Conservation (phyloP, 1,284 basidiomycete species). For the Ustanciosporium gigantosporum region DNA sequence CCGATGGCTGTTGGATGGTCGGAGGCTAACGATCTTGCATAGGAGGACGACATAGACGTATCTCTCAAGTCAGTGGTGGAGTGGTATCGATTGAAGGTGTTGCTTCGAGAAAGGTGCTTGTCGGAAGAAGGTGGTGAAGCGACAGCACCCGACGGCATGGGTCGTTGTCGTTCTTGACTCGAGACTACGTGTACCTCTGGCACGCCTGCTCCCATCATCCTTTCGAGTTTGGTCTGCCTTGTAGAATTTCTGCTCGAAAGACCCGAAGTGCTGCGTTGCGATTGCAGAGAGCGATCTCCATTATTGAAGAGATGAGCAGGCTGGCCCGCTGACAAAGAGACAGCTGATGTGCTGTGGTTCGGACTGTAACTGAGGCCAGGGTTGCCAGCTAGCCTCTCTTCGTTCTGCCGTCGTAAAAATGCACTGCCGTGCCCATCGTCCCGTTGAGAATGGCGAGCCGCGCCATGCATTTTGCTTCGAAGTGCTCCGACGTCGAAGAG, state of each 20-base stretch:
- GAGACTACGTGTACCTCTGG: conserved; percentile 30
- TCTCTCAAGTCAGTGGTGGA: background rate
- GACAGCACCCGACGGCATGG: conserved; percentile 6
- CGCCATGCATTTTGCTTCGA: conserved; percentile 14
- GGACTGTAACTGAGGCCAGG: conserved; percentile 14
- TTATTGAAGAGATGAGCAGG: background rate
- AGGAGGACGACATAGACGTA: background rate
- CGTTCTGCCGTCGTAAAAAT: conserved; percentile 9
- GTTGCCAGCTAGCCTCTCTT: conserved; percentile 5
- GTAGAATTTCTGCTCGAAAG: conserved; percentile 7
- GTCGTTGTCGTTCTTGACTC: conserved; percentile 13
- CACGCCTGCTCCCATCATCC: conserved; percentile 45
- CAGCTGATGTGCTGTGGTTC: conserved; percentile 10
- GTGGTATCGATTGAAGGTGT: conserved; percentile 6
- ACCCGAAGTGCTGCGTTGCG: conserved; percentile 23
- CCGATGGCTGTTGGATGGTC: conserved; percentile 6
- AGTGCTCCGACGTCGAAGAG: conserved; percentile 36
- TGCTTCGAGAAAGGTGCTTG: conserved; percentile 3
- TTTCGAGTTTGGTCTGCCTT: conserved; percentile 41
- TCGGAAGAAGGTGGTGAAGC: conserved; percentile 1
- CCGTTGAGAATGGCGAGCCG: conserved; percentile 5
- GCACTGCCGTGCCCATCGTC: background rate
- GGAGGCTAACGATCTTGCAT: conserved; percentile 16
- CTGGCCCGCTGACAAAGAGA: conserved; percentile 23
- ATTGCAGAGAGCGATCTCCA: background rate